Conservation (phyloP, 164 flowering plant genomes). For the Magnolia officinalis region DNA sequence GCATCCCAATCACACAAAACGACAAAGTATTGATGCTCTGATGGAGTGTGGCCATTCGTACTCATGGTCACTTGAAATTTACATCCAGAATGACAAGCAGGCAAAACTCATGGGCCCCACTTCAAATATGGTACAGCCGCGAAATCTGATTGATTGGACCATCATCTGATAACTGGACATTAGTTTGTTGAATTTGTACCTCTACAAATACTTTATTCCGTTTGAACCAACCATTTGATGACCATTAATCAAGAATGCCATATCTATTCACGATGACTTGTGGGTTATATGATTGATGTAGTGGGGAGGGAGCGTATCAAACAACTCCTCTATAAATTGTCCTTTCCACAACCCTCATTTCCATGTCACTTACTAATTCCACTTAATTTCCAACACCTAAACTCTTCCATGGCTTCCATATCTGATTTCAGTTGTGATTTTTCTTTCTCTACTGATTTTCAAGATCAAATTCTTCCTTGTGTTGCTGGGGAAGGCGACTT, state of each 20-base stretch:
- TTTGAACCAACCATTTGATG: not conserved
- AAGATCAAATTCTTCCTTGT: not conserved
- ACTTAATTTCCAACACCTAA: not conserved
- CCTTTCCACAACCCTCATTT: not conserved
- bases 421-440: conserved; percentile 21
- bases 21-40: too few species aligned
- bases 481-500: not conserved
- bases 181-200: not conserved
- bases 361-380: not conserved
- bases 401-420: conserved; percentile 24
- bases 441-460: conserved; percentile 10
- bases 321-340: not conserved
- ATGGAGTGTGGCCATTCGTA: too few species aligned
- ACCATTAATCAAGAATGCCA: not conserved
- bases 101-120: too few species aligned
- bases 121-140: too few species aligned
- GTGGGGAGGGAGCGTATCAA: conserved; percentile 3
- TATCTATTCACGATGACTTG: not conserved
- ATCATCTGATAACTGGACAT: not conserved
- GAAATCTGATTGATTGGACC: too few species aligned
- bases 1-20: too few species aligned
- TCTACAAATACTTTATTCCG: too few species aligned
- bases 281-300: not conserved
- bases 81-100: too few species aligned
- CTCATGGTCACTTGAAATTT: too few species aligned